Evolutionary conservation across 306 rosid species (phyloP).

Genomic region (Echinosophora koreensis): DNA sequence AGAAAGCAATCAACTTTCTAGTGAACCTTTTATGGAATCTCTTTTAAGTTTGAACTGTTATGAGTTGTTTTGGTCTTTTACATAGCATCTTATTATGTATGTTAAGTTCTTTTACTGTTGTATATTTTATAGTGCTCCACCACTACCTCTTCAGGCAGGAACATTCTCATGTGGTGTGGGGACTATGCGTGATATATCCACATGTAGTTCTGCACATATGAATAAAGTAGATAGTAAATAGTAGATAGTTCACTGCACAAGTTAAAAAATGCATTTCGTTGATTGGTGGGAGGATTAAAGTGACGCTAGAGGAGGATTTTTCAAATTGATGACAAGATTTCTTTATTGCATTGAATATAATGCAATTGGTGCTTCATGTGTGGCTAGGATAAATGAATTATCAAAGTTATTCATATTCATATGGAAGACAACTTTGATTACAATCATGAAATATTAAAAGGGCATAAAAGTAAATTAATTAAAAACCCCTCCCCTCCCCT

Average conservation of each 20-base stretch:
- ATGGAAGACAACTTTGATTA: no score
- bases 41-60: constrained; percentile 8
- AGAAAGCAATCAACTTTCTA: no score
- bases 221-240: constrained; percentile 16
- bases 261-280: constrained; percentile 6
- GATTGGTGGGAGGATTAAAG: constrained; percentile 8
- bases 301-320: neutral
- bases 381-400: no score
- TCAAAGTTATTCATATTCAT: no score
- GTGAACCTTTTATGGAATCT: no score
- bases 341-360: neutral
- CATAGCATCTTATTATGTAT: constrained; percentile 19
- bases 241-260: constrained; percentile 5
- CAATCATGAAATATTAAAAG: no score
- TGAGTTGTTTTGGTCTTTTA: constrained; percentile 1
- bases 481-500: no score
- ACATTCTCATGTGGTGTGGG: constrained; percentile 96
- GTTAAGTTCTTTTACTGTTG: constrained; percentile 36
- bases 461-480: no score
- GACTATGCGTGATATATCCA: constrained; percentile 93
- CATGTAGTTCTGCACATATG: constrained; percentile 86
- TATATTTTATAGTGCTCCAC: constrained; percentile 81
- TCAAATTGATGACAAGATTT: neutral
- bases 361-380: no score
- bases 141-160: constrained; percentile 97